Evolutionary conservation across 306 rosid genomes (phyloP).

Genomic region (Potentilla sterilis): DNA sequence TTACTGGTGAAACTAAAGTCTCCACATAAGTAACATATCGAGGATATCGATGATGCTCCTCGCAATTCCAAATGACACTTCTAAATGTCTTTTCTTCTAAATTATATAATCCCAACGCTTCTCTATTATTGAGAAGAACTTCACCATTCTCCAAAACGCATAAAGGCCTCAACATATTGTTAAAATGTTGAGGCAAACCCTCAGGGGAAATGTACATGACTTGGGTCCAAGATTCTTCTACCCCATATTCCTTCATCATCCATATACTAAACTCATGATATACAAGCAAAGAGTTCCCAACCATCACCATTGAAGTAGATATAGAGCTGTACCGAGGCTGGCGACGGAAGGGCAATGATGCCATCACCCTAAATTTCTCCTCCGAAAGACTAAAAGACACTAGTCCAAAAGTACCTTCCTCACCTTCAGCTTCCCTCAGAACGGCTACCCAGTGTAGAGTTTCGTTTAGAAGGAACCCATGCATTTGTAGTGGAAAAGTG

Average conservation of each 20-base stretch:
- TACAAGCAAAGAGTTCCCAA: neutral
- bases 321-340: neutral
- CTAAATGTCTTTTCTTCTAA: neutral
- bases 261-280: neutral
- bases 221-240: slow-evolving; percentile 4
- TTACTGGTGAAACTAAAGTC: neutral
- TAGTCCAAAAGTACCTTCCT: neutral
- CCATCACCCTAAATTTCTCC: neutral
- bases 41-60: too few relatives aligned
- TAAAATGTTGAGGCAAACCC: neutral
- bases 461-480: neutral
- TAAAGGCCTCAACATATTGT: neutral
- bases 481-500: neutral
- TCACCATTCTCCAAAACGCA: slow-evolving; percentile 11
- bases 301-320: neutral
- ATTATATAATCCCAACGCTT: neutral
- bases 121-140: neutral
- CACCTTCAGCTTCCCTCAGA: neutral
- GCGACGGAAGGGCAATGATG: neutral
- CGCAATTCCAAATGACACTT: neutral
- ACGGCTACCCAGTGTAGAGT: neutral
- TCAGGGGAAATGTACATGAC: neutral
- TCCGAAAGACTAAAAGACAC: neutral
- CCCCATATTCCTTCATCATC: slow-evolving; percentile 12
- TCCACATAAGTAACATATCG: neutral